Evolutionary conservation across 495 filamentous ascomycete genomes (phyloP), one percentile per base, ranked within the genome.

Genomic region (Hypomontagnella submonticulosa): DNA sequence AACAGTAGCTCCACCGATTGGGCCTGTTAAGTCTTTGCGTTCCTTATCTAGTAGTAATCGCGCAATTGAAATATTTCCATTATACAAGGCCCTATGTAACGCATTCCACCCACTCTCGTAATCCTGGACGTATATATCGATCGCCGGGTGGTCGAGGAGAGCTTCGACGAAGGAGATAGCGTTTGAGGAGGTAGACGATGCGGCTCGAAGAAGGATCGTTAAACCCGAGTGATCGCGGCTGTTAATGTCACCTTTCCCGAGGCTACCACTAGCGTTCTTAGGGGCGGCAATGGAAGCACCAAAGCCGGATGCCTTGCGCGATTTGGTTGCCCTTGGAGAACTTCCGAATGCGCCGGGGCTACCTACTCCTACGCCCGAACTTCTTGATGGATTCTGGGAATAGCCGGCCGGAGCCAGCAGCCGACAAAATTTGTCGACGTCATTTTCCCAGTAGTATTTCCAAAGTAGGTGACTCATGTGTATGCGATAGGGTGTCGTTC

Each of bases 401-500:
- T 84, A 79, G 74, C 79, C 79, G 74, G 87, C 84, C 69, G 84
- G 85, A 69, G 87, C 86, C 80, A 98, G 84, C 68, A 93, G 83
- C 76, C 88, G 88, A 80, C 88, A 87, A 81, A 99, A 98, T 72
- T 79, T 87, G 71, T 94, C 92, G 83, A 94, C 90, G 82, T 99
- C 92, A 88, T 97, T 90, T 84, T 96, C 89, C 79, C 94, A 89
- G 75, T 92, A 99, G 77, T 84, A 92, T 81, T 92, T 91, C 94
- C 95, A 97, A 74, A 99, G 87, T 82, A 90, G 87, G 80, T 90
- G 89, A 85, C 90, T 97, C 96, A 98, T 99, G 88, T 88, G 90
- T 84, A 74, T 78, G 72, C 71, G 69, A 61, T 75, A 71, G 70
- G 73, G 63, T 34, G 73, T 70, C 63, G 58, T 63, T 84, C 86